Evolutionary conservation across 1,284 basidiomycete species (phyloP).

Genomic region (Boletus smithii): DNA sequence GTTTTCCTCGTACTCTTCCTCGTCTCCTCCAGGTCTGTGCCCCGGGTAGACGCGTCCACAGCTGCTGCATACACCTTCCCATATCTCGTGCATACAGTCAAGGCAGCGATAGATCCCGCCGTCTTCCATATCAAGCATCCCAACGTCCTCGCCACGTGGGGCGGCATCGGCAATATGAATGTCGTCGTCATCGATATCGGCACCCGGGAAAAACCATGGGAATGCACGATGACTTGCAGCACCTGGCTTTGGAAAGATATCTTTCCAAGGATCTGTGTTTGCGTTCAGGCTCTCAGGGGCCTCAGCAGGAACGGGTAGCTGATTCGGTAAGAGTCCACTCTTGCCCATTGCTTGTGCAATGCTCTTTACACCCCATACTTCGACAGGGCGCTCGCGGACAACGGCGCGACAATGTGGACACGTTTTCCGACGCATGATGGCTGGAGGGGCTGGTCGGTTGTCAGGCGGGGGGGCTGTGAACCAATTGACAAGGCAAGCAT

Average conservation of each 20-base stretch:
- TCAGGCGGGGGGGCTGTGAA: slow-evolving; percentile 49
- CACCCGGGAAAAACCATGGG: slow-evolving; percentile 20
- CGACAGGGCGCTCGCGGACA: slow-evolving; percentile 58
- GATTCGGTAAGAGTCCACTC: slow-evolving; percentile 48
- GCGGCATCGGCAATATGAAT: slow-evolving; percentile 14
- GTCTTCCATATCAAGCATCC: slow-evolving; percentile 67
- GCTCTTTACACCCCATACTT: slow-evolving; percentile 69
- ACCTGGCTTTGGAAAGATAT: slow-evolving; percentile 47
- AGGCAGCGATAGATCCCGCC: slow-evolving; percentile 69
- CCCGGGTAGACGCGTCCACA: slow-evolving; percentile 59
- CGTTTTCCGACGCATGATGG: slow-evolving; percentile 52
- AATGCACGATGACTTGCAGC: slow-evolving; percentile 2
- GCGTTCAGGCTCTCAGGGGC: slow-evolving; percentile 16
- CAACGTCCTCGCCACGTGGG: slow-evolving; percentile 41
- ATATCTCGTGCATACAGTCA: slow-evolving; percentile 73
- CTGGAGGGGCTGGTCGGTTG: slow-evolving; percentile 20
- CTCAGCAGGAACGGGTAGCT: slow-evolving; percentile 12
- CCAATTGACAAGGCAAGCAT: slow-evolving; percentile 70
- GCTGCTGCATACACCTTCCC: slow-evolving; percentile 55
- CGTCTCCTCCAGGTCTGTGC: slow-evolving; percentile 38
- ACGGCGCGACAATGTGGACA: slow-evolving; percentile 71
- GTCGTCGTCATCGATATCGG: slow-evolving; percentile 17
- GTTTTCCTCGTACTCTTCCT: slow-evolving; percentile 38
- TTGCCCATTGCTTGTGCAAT: slow-evolving; percentile 53
- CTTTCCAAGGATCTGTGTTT: slow-evolving; percentile 55